Evolutionary conservation across 495 filamentous ascomycete genomes (phyloP).

Genomic region (Aspergillus taichungensis): DNA sequence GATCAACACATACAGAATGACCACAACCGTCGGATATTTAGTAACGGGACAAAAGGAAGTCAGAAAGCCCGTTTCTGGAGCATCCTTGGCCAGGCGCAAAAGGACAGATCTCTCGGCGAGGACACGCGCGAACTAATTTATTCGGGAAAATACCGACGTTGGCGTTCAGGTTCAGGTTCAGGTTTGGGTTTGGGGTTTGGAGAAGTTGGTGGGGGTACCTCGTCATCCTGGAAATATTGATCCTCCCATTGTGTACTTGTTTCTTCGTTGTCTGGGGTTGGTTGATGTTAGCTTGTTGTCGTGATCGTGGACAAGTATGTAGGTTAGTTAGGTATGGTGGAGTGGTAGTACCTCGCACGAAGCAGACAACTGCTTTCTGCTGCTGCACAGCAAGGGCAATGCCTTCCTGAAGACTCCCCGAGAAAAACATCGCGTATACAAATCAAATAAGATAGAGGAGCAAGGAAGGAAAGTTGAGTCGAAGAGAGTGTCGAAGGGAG

Average conservation of each 20-base stretch:
- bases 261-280: conserved; percentile 48
- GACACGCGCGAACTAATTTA: conserved; percentile 30
- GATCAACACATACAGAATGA: conserved; percentile 55
- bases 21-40: conserved; percentile 62
- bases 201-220: not conserved
- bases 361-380: conserved; percentile 57
- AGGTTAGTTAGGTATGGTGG: conserved; percentile 45
- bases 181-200: not conserved
- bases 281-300: conserved; percentile 1
- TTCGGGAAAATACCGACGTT: not conserved
- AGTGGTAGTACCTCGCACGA: conserved; percentile 46
- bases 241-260: conserved; percentile 69
- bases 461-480: not conserved
- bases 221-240: conserved; percentile 56
- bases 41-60: conserved; percentile 69
- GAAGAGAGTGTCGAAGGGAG: conserved; percentile 5
- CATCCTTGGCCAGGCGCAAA: conserved; percentile 59
- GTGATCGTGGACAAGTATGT: conserved; percentile 49
- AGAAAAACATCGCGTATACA: conserved; percentile 57
- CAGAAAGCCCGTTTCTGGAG: conserved; percentile 70
- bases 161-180: not conserved
- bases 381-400: conserved; percentile 65
- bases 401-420: conserved; percentile 68
- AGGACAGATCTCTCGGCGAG: conserved; percentile 53
- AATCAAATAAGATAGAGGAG: conserved; percentile 1